Conservation (phyloP, 768 basidiomycete genomes). For the Leccinellum rugosiceps region DNA sequence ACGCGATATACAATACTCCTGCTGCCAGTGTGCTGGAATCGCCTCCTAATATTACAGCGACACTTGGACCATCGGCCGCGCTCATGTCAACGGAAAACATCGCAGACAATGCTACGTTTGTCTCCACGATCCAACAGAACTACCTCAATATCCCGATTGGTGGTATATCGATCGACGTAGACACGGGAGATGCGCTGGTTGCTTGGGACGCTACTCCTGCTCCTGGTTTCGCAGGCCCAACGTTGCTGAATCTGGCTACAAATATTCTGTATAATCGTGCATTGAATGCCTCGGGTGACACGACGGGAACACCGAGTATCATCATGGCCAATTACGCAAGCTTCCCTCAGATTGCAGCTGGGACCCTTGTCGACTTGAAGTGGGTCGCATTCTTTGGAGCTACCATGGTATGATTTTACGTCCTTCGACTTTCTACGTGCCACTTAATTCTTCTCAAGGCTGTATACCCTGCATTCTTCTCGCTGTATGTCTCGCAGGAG, state of each 20-base stretch:
- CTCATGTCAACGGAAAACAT: slow-evolving; percentile 40
- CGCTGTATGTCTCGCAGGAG: slow-evolving; percentile 73
- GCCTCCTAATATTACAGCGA: slow-evolving; percentile 49
- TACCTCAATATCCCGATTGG: slow-evolving; percentile 59
- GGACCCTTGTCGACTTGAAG: slow-evolving; percentile 59
- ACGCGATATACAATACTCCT: slow-evolving; percentile 28
- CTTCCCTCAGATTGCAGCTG: slow-evolving; percentile 55
- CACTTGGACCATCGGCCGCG: slow-evolving; percentile 42
- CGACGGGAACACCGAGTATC: slow-evolving; percentile 39
- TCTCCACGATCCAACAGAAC: slow-evolving; percentile 46
- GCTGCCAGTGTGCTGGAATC: slow-evolving; percentile 43
- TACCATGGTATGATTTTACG: slow-evolving; percentile 50
- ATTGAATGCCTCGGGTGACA: slow-evolving; percentile 47
- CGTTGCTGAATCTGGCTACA: slow-evolving; percentile 63
- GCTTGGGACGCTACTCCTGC: slow-evolving; percentile 69
- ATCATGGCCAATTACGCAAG: slow-evolving; percentile 56
- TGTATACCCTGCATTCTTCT: slow-evolving; percentile 79
- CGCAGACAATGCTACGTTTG: slow-evolving; percentile 59
- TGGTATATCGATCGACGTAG: slow-evolving; percentile 60
- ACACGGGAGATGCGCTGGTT: slow-evolving; percentile 49
- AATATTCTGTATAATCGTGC: slow-evolving; percentile 67
- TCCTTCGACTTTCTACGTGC: background rate
- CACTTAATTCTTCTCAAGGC: slow-evolving; percentile 37
- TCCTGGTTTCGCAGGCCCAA: slow-evolving; percentile 54
- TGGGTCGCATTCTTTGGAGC: slow-evolving; percentile 77